A percentile compares a stretch with the other conserved stretches of the same genome.
Evolutionary conservation across 768 basidiomycete genomes (phyloP).

Genomic region (Gloeophyllum trabeum): DNA sequence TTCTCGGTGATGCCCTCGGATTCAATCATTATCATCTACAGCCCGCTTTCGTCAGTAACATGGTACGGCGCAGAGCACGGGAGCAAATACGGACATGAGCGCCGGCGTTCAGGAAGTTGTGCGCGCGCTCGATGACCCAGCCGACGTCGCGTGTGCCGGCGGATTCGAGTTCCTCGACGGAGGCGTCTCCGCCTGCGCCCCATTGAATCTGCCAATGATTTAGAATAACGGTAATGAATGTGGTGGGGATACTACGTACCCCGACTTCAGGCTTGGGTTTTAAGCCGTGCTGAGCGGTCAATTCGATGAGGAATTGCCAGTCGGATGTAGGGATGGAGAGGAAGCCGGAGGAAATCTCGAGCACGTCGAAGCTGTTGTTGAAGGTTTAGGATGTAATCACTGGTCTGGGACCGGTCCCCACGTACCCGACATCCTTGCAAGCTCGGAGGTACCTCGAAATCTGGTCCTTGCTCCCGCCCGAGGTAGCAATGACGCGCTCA

Average conservation of each 20-base stretch:
- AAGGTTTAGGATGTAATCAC: background rate
- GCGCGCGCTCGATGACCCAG: constrained; percentile 29
- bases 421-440: constrained; percentile 26
- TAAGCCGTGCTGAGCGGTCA: constrained; percentile 24
- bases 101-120: constrained; percentile 27
- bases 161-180: constrained; percentile 24
- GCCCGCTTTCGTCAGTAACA: background rate
- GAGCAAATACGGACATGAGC: constrained; percentile 14
- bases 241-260: constrained; percentile 17
- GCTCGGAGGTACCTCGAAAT: constrained; percentile 23
- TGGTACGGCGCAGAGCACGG: background rate
- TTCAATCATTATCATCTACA: constrained; percentile 35
- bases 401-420: background rate
- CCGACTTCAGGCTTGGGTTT: constrained; percentile 35
- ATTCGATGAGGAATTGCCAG: constrained; percentile 28
- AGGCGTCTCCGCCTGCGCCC: constrained; percentile 33
- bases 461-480: constrained; percentile 19
- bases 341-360: constrained; percentile 33
- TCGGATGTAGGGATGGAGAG: constrained; percentile 33
- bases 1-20: constrained; percentile 37
- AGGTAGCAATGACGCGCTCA: constrained; percentile 24
- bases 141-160: constrained; percentile 27
- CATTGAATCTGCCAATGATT: constrained; percentile 10
- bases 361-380: constrained; percentile 26
- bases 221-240: background rate